phyloP scores from a whole-genome alignment of 768 basidiomycete species.

The Mycena metata region DNA sequence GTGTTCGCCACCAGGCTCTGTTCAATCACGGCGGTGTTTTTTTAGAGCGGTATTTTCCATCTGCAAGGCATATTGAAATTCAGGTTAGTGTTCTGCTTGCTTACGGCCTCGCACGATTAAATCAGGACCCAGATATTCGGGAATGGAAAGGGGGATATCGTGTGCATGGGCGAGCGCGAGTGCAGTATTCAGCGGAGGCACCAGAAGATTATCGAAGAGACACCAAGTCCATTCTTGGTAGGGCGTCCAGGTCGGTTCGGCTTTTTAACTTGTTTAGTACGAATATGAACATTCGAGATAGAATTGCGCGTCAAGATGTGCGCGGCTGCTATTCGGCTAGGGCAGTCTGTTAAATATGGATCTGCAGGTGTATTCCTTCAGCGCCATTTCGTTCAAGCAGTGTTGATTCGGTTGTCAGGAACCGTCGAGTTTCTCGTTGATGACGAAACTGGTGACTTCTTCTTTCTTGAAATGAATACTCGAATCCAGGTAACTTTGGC shows the following conservation, averaged over 20 bases:
- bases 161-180: constrained; percentile 79
- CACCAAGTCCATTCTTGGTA: constrained; percentile 70
- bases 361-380: constrained; percentile 62
- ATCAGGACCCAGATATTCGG: constrained; percentile 67
- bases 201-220: constrained; percentile 82
- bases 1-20: constrained; percentile 48
- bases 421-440: constrained; percentile 79
- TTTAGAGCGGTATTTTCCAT: constrained; percentile 69
- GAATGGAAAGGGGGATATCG: constrained; percentile 68
- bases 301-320: constrained; percentile 64
- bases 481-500: constrained; percentile 62
- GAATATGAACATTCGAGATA: constrained; percentile 34
- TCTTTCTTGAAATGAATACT: constrained; percentile 82
- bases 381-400: neutral
- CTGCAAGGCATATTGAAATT: constrained; percentile 75
- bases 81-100: constrained; percentile 56
- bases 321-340: constrained; percentile 65
- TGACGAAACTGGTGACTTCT: constrained; percentile 65
- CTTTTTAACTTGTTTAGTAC: neutral
- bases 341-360: constrained; percentile 63
- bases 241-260: constrained; percentile 56
- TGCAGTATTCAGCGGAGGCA: constrained; percentile 78
- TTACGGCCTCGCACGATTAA: neutral
- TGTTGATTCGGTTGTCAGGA: constrained; percentile 50
- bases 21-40: constrained; percentile 69